Evolutionary conservation across 306 rosid genomes (phyloP).

Genomic region (Castanea mollissima): DNA sequence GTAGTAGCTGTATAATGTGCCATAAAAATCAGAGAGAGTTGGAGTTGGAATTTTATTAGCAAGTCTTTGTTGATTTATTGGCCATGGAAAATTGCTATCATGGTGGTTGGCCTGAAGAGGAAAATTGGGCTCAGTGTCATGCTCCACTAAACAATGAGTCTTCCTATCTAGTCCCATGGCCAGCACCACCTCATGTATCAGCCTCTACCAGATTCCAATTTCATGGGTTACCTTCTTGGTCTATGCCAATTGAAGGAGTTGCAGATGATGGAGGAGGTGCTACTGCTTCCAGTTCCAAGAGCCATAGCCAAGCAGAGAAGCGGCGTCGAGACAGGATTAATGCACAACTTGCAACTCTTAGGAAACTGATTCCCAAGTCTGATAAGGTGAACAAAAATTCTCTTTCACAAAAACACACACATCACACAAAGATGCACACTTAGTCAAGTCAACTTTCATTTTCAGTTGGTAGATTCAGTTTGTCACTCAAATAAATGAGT

Average conservation of each 20-base stretch:
- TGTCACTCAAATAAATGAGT: no score
- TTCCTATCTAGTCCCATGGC: conserved; percentile 43
- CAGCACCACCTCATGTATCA: conserved; percentile 30
- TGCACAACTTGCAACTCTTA: conserved; percentile 86
- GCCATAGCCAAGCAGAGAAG: conserved; percentile 97
- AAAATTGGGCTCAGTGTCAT: conserved; percentile 26
- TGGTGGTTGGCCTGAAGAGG: conserved; percentile 40
- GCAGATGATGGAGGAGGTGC: conserved; percentile 61
- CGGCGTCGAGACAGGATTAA: conserved; percentile 91
- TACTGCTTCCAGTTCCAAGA: conserved; percentile 76
- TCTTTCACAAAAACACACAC: not conserved
- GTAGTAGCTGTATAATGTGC: conserved; percentile 38
- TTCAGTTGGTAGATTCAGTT: no score
- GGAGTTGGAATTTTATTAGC: conserved; percentile 12
- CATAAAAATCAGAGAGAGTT: conserved; percentile 44
- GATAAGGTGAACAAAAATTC: conserved; percentile 58
- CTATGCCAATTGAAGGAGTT: conserved; percentile 30
- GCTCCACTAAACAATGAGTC: conserved; percentile 31
- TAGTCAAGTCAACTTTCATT: no score
- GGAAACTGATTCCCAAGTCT: conserved; percentile 88
- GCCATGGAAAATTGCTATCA: conserved; percentile 56
- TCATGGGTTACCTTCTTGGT: conserved; percentile 48
- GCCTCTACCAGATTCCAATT: conserved; percentile 46
- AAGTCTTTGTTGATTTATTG: conserved; percentile 17
- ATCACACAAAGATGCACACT: no score